phyloP scores from a whole-genome alignment of 208 protist species.

The Crithidia brevicula region DNA sequence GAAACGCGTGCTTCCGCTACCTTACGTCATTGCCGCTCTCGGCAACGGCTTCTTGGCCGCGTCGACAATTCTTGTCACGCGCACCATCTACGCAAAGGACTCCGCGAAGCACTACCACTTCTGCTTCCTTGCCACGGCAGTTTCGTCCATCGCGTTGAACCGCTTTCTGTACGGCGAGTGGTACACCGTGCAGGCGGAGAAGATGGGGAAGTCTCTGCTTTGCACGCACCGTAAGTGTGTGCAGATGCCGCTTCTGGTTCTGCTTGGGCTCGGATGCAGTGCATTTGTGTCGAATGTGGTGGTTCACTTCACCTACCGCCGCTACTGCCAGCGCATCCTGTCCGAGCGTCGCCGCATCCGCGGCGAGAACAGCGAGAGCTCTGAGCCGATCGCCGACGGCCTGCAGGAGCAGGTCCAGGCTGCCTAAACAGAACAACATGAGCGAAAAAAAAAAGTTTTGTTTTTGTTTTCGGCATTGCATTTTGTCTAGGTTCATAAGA shows the following conservation, averaged over 20 bases:
- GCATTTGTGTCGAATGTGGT: slow-evolving; percentile 46
- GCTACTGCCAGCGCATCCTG: slow-evolving; percentile 44
- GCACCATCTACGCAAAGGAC: slow-evolving; percentile 55
- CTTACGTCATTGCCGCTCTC: slow-evolving; percentile 45
- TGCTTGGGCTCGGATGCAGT: slow-evolving; percentile 44
- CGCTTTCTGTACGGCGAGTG: slow-evolving; percentile 59
- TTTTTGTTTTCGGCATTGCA: too few relatives aligned
- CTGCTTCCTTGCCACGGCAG: slow-evolving; percentile 34
- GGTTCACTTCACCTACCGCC: slow-evolving; percentile 46
- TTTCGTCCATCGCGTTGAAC: slow-evolving; percentile 51
- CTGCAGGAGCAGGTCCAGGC: background rate
- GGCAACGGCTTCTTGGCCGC: slow-evolving; percentile 52
- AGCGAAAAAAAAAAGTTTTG: background rate
- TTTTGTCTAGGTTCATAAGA: too few relatives aligned
- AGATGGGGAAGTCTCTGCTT: slow-evolving; percentile 35
- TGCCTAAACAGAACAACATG: background rate
- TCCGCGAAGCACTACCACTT: slow-evolving; percentile 70
- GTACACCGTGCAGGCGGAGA: slow-evolving; percentile 51
- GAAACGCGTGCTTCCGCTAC: slow-evolving; percentile 31
- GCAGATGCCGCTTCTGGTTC: slow-evolving; percentile 47
- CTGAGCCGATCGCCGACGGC: background rate
- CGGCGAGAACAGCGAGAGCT: slow-evolving; percentile 15
- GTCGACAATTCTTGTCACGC: slow-evolving; percentile 49
- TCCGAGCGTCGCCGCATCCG: slow-evolving; percentile 43
- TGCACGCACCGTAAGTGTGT: slow-evolving; percentile 47